These are phyloP conservation scores for Penicillium pulvis DNA, from an alignment of 495 filamentous ascomycete genomes.

Conservation along the genomic window DNA sequence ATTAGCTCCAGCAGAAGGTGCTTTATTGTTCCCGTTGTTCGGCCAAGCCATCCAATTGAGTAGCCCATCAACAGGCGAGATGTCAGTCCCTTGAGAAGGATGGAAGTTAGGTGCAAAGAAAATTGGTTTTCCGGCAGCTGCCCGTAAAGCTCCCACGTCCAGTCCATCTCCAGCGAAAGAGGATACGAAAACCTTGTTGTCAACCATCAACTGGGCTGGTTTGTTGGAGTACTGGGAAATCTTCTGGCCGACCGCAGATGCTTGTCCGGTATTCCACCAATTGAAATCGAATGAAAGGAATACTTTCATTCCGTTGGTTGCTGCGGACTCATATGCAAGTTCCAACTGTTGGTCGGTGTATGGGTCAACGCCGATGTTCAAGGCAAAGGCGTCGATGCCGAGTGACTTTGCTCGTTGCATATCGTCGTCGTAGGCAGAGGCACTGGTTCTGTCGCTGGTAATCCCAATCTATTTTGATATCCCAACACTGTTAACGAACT, in stretches of 20 bases:
- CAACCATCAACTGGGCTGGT: conserved; percentile 57
- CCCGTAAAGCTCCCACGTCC: conserved; percentile 44
- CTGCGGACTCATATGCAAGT: conserved; percentile 59
- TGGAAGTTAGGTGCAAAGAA: conserved; percentile 62
- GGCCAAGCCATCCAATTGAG: conserved; percentile 64
- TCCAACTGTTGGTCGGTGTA: conserved; percentile 56
- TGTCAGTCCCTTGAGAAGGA: conserved; percentile 38
- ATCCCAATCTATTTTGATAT: conserved; percentile 50
- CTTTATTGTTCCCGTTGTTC: conserved; percentile 57
- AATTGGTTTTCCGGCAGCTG: conserved; percentile 46
- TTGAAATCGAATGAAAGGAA: conserved; percentile 65
- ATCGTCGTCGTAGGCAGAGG: conserved; percentile 57
- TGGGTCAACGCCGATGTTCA: conserved; percentile 57
- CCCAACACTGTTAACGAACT: not conserved
- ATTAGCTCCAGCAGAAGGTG: conserved; percentile 45
- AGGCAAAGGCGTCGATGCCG: conserved; percentile 62
- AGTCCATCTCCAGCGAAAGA: conserved; percentile 57
- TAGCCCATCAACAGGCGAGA: conserved; percentile 47
- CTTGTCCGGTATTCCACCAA: conserved; percentile 50
- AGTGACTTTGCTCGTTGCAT: conserved; percentile 55
- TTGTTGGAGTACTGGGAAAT: conserved; percentile 50
- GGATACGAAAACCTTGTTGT: conserved; percentile 57
- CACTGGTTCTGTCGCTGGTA: conserved; percentile 47
- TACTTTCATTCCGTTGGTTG: conserved; percentile 58
- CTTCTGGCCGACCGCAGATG: conserved; percentile 45